Base-by-base conservation (phyloP, 2,329 filamentous ascomycete species). In the Arthrocladium fulminans region DNA sequence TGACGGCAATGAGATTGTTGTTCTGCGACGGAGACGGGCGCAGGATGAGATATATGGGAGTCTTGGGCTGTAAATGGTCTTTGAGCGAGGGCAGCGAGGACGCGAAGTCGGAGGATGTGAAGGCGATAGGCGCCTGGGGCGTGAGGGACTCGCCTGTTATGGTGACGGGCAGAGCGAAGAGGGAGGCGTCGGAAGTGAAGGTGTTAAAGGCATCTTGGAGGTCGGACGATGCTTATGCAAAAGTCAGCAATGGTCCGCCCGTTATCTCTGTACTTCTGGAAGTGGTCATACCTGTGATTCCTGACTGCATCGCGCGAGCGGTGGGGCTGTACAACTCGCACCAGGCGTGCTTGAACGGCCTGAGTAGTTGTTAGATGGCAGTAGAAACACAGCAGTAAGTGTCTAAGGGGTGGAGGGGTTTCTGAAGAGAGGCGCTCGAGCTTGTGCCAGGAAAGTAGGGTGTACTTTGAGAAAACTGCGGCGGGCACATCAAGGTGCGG, bases 11-110 rank as follows among this genome's bases (percentile, higher is more conserved):
- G 27, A 72, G 61, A 29, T 54, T 72, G 69, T 48, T 63, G 57
- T 35, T 61, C 45, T 37, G 51, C 49, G 29, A 51, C 48, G 47
- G 54, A 17, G 49, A 57, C 59, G 24, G 42, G 51, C 79, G 78
- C 54, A 83, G 71, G 47, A 83, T 69, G 49, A 83, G 72, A 65
- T 82, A 83, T 45, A 77, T 67, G 2, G 80, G 77, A 27, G 69
- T 69, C 52, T 73, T 76, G 51, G 74, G 71, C 27, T 73, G 68
- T 52, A 82, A 67, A 61, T 76, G 67, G 6, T 70, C 61, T 45
- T 69, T 61, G 32, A 83, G 69, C 45, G 66, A 61, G 3, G 66
- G 61, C 8, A 79, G 68, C 9, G 74, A 74, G 19, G 70, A 62
- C 61, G 72, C 73, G 63, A 79, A 78, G 22, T 65, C 61, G 13